Evolutionary conservation across 2,329 filamentous ascomycete genomes (phyloP).

Genomic region (Scytalidium sp.): DNA sequence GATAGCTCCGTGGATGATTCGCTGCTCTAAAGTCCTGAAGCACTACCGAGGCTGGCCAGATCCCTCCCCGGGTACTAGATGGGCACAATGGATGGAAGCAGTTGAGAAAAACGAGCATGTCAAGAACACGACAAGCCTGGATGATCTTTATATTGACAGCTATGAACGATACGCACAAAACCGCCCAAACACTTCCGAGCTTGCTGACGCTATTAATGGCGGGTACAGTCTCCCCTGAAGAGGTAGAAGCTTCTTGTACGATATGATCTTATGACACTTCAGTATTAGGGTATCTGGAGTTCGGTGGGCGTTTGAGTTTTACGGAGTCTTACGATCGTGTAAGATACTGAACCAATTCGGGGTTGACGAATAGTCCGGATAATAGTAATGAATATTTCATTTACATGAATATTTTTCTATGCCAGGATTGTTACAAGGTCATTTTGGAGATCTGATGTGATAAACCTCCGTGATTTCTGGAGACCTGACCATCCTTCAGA

Average conservation of each 20-base stretch:
- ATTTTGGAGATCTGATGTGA: too few species aligned
- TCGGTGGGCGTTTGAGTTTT: background rate
- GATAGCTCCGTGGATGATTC: conserved; percentile 38
- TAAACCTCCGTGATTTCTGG: too few species aligned
- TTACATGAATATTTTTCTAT: too few species aligned
- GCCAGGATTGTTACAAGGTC: too few species aligned
- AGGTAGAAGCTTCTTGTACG: conserved; percentile 5
- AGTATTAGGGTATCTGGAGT: background rate
- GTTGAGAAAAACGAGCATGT: conserved; percentile 34
- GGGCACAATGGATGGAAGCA: conserved; percentile 34
- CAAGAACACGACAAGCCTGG: conserved; percentile 33
- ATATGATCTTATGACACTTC: background rate
- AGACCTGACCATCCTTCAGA: too few species aligned
- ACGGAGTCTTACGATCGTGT: too few species aligned
- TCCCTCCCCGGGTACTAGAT: conserved; percentile 30
- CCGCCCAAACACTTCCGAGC: conserved; percentile 53
- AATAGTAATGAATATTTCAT: too few species aligned
- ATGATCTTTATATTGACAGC: conserved; percentile 63
- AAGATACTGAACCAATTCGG: too few species aligned
- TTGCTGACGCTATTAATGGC: conserved; percentile 58
- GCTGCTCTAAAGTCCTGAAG: conserved; percentile 32
- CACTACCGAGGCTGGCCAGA: conserved; percentile 36
- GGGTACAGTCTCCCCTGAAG: conserved; percentile 49
- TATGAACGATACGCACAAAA: conserved; percentile 68
- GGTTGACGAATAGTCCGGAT: too few species aligned